phyloP scores from a whole-genome alignment of 257 asterid species.

The Capsicum pubescens region DNA sequence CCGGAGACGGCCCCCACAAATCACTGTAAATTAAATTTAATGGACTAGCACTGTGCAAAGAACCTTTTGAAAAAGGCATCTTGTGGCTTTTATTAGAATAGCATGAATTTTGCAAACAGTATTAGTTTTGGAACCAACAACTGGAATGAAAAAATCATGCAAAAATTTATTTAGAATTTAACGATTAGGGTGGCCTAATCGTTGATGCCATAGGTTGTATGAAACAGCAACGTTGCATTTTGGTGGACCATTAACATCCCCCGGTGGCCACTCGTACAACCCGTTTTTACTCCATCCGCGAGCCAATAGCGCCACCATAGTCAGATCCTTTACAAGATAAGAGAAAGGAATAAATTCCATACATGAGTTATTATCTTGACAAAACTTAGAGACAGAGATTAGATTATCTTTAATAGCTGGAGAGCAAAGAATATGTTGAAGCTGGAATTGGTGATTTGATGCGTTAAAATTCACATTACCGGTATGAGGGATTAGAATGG shows the following conservation, averaged over 20 bases:
- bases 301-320: neutral
- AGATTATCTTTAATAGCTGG: neutral
- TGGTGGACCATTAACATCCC: too few species aligned
- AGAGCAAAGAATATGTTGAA: neutral
- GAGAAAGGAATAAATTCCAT: neutral
- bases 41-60: too few species aligned
- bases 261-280: neutral
- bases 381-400: neutral
- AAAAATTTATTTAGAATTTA: neutral
- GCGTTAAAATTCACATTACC: neutral
- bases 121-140: too few species aligned
- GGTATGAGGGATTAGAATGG: neutral
- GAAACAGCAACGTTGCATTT: neutral
- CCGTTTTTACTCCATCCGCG: neutral
- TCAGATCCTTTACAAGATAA: slow-evolving; percentile 1
- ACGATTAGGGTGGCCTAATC: neutral
- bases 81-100: too few species aligned
- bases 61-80: too few species aligned
- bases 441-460: neutral
- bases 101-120: too few species aligned
- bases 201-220: neutral
- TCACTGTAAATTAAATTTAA: too few species aligned
- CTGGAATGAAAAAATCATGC: too few species aligned
- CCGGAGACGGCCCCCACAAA: too few species aligned
- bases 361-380: neutral